Evolutionary conservation across 495 filamentous ascomycete species (phyloP), one percentile per base, ranked within the genome.

Genomic region (Daldinia vernicosa): DNA sequence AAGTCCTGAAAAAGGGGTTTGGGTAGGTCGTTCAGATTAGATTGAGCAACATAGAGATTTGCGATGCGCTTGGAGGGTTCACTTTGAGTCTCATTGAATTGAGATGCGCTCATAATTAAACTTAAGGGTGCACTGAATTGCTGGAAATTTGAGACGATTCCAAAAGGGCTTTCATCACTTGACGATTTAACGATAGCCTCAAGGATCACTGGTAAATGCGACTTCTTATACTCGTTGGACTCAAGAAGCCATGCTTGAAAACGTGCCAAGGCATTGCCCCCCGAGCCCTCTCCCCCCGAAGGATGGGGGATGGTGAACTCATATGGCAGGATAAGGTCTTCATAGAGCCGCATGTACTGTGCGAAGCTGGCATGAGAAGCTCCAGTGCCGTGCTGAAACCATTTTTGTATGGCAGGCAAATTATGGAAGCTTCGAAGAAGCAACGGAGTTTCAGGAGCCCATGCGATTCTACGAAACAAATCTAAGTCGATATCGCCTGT

Each of bases 1-100:
- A 97, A 77, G 71, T 95, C 93, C 2, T 80, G 78, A 50, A 80
- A 84, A 5, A 97, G 75, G 1, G 74, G 54, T 1, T 75, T 56
- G 1, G 95, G 93, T 0, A 97, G 84, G 51, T 88, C 83, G 7
- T 83, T 71, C 9, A 98, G 82, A 11, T 91, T 81, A 12, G 89
- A 89, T 82, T 99, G 95, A 0, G 95, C 94, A 24, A 99, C 88
- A 76, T 98, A 98, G 6, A 97, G 73, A 26, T 78, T 67, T 12
- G 60, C 73, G 2, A 82, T 59, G 14, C 82, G 52, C 63, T 62
- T 19, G 26, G 71, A 32, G 28, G 66, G 19, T 1, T 66, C 27
- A 7, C 15, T 32, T 35, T 37, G 64, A 4, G 45, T 28, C 11
- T 27, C 11, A 70, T 81, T 83, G 71, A 77, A 82, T 17, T 72